A percentile compares a stretch with the other conserved stretches of the same genome.
Evolutionary conservation across 2,329 filamentous ascomycete species (phyloP).

Genomic region (Lachnellula hyalina): DNA sequence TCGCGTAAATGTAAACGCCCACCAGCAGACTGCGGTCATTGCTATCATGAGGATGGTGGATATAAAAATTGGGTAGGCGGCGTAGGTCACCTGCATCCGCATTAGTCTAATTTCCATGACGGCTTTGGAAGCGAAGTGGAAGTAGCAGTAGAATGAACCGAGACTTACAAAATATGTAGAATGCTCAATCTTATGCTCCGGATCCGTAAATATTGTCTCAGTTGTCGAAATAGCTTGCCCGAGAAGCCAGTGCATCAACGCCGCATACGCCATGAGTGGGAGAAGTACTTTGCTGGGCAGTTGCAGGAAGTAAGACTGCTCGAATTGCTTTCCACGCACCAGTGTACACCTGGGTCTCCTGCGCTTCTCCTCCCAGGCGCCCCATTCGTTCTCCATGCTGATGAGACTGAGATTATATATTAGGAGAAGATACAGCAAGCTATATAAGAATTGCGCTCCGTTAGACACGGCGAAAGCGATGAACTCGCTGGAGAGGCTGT

Average conservation of each 20-base stretch:
- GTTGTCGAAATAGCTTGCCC: constrained; percentile 15
- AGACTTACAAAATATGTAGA: constrained; percentile 12
- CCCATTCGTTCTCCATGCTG: constrained; percentile 24
- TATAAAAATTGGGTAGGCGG: constrained; percentile 18
- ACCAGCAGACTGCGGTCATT: constrained; percentile 18
- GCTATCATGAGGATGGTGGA: constrained; percentile 17
- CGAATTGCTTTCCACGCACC: constrained; percentile 14
- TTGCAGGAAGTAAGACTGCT: constrained; percentile 19
- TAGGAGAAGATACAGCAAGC: constrained; percentile 15
- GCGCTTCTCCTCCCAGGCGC: constrained; percentile 11
- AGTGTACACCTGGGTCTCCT: constrained; percentile 14
- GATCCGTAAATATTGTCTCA: constrained; percentile 19
- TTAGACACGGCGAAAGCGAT: constrained; percentile 20
- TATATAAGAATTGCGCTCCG: constrained; percentile 19
- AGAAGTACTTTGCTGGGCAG: constrained; percentile 13
- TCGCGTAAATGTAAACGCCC: constrained; percentile 17
- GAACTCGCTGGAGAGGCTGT: constrained; percentile 14
- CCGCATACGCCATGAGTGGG: constrained; percentile 16
- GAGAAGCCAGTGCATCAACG: constrained; percentile 21
- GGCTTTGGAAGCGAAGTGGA: neutral
- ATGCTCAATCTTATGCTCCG: constrained; percentile 9
- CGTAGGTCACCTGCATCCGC: constrained; percentile 12
- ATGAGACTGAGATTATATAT: constrained; percentile 21
- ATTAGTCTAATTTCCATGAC: neutral
- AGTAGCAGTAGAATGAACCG: neutral